Percentiles rank a stretch among this genome's conserved stretches.
Evolutionary conservation across 108 stramenopile genomes (phyloP).

Genomic region (Aurantiochytrium sp.): DNA sequence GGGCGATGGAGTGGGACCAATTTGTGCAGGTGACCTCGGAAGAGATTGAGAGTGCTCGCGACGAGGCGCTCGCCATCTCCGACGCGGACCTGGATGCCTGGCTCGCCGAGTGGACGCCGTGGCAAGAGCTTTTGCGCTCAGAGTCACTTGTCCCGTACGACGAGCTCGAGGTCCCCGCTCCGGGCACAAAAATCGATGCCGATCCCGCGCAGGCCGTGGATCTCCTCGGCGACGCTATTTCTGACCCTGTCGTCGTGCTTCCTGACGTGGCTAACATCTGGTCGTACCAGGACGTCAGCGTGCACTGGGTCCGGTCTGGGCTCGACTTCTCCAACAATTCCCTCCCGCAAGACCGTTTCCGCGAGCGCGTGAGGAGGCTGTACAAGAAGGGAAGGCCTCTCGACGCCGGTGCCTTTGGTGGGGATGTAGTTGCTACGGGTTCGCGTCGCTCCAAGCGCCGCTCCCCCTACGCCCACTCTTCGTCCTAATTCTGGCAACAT

Average conservation of each 20-base stretch:
- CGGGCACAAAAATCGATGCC: not conserved
- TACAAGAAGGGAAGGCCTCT: not conserved
- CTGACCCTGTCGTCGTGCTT: not conserved
- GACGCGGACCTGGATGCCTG: not conserved
- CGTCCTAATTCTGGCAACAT: too few relatives aligned
- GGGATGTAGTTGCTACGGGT: too few relatives aligned
- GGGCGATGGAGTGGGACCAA: not conserved
- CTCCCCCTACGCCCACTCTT: too few relatives aligned
- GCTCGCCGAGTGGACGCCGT: not conserved
- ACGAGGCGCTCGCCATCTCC: not conserved
- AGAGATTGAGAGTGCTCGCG: not conserved
- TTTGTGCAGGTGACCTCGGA: not conserved
- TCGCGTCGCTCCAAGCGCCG: too few relatives aligned
- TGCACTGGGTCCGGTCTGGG: not conserved
- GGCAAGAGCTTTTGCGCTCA: not conserved
- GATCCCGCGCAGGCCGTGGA: not conserved
- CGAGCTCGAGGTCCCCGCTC: not conserved
- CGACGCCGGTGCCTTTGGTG: not conserved
- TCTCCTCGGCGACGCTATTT: not conserved
- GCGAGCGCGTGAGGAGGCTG: not conserved
- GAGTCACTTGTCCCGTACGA: not conserved
- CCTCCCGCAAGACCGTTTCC: not conserved
- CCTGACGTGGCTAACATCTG: not conserved
- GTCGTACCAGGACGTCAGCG: not conserved
- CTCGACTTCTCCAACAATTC: not conserved